Evolutionary conservation across 352 stramenopile species (phyloP), one percentile per base, ranked within the genome.

Genomic region (Globisporangium recalcitrans): DNA sequence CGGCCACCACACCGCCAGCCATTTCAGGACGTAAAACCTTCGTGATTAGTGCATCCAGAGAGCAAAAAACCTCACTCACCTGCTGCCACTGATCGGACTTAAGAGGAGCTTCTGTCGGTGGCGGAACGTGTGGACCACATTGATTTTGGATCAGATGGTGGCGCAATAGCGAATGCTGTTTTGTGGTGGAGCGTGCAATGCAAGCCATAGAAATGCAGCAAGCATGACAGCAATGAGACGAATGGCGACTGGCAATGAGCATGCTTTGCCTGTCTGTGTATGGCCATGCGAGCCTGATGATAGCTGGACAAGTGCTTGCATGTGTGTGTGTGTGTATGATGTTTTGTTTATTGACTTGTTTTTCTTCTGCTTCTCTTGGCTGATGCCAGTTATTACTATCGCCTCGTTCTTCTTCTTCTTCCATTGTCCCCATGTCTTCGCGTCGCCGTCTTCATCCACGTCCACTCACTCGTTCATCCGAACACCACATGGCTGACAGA

Each of bases 1-100:
- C 26, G 49, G n/a, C 49, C 49, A 34, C 49, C 49, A 54, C 26
- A 27, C 48, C 49, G 49, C 49, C 49, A 56, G 49, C 49, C 49
- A 56, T 56, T 56, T 56, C n/a, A 9, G 19, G 22, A 10, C 7
- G 19, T 22, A 46, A 19, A 51, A 51, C 44, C 44, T 51, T 8
- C 4, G 1, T 46, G 38, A 46, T 46, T 22, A 46, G 38, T 46
- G 16, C 38, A 46, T 46, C 38, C 38, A 21, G 8, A 6, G 13
- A 1, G 36, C 3, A 2, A 24, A 52, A 29, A 29, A 52, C 47
- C 47, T 52, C 3, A 21, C 2, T 11, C 2, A 31, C 5, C 51
- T 57, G 21, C n/a, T 57, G 51, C 27, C 51, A 21, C 38, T 11
- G 38, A 46, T 46, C 38, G 38, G 21, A 22, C 16, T 46, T 22